Base-by-base conservation (phyloP, 176 grass and related monocot species). In the Leersia perrieri region DNA sequence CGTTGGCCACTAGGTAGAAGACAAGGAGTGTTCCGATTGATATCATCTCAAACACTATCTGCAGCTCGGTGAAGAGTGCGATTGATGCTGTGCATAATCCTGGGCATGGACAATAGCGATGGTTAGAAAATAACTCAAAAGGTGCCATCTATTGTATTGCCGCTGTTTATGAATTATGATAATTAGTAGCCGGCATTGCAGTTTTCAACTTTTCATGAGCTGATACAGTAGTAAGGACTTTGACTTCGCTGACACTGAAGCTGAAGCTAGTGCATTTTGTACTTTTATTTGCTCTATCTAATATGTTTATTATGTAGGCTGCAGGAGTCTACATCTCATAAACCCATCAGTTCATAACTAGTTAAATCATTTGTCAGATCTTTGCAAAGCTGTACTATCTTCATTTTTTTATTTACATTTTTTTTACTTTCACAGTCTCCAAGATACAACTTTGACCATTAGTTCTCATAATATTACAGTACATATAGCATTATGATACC, bases 1-100 rank as follows among this genome's bases (percentile, higher is more conserved):
- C 96, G 11, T 95, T 99, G 68, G 90, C 87, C 26, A 99, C 96
- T 82, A 99, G 82, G 87, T 99, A 99, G 66, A 99, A 99, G 68
- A 93, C 92, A 39, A 95, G 82, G 15, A 99, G 90, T 20, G 96
- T 99, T 77, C 92, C 92, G 53, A 99, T 99, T 33, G 92, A 93
- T 74, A 99, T 73, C 63, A 99, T 91, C 70, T 95, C 82, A 35
- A 99, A 94, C 51, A 99, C 83, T 45, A 99, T 89, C 47, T 95
- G 74, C 58, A 99, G 84, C 36, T 99, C 90, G 1, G 96, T 99
- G 86, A 99, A 89, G 28, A 99, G 83, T 3, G 96, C 90, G 29
- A 99, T 76, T 10, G 75, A 78, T 61, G 96, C 96, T 36, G 96
- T 99, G 33, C 94, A 76, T 20, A 93, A 3, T 30, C 96, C 96